Base-by-base conservation (phyloP, 352 stramenopile genomes). In the Albugo laibachii region DNA sequence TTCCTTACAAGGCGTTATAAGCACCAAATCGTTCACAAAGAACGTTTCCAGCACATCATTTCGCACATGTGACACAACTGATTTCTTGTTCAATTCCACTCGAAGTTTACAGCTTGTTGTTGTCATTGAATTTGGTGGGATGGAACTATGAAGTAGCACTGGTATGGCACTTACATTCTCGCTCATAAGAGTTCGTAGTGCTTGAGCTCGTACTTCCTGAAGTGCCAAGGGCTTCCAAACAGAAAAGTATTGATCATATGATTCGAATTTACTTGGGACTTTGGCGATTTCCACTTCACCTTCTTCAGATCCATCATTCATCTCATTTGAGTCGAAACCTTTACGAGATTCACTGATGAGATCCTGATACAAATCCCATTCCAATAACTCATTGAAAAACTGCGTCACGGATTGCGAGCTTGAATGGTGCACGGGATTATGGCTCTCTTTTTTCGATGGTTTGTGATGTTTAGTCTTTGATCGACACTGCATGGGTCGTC, bases 191-290 rank as follows among this genome's bases (percentile, higher is more conserved):
- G 58, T 69, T 55, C 86, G 91, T 13, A 91, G 59, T 14, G 75
- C 78, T 45, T 93, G 77, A 2, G 79, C 80, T 48, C 89, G 70
- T n/a, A 93, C 72, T 82, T 93, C 80, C 54, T 89, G 59, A 1
- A 92, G 54, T 13, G 76, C 71, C 13, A 93, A 56, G 2, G 78
- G 80, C 51, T 88, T 81, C 80, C 80, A 93, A 16, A 93, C 76
- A 2, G 66, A 80, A 47, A 89, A 92, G 40, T 93, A 93, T 47
- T 92, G 75, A 13, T 86, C 69, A 38, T 89, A 91, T 39, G 73
- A 91, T 15, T 61, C 54, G 51, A 93, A 93, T 46, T 81, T 81
- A 56, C 72, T 88, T 24, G 79, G 79, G 11, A 92, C 72, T 37
- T 72, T 66, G 0, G 69, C 55, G 2, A 82, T 54, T n/a, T 57